phyloP scores from a whole-genome alignment of 2,329 filamentous ascomycete genomes.

The Calonectria henricotiae region DNA sequence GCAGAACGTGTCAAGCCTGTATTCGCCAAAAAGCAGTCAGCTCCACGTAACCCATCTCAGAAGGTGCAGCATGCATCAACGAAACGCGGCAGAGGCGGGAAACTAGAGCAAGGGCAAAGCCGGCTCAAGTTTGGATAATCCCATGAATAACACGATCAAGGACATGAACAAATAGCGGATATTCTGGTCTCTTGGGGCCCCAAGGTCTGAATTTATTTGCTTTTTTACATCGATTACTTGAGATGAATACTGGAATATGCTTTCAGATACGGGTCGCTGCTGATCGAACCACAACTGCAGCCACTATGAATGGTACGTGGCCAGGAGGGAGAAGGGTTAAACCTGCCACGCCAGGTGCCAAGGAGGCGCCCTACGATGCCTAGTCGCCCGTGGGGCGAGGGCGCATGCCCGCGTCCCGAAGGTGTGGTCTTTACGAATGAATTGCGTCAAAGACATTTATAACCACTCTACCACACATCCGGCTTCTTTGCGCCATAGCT shows the following conservation, averaged over 20 bases:
- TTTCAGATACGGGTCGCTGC: slow-evolving; percentile 21
- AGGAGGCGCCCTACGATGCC: slow-evolving; percentile 5
- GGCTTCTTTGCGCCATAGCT: slow-evolving; percentile 23
- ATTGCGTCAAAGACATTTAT: slow-evolving; percentile 7
- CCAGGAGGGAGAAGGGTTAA: slow-evolving; percentile 26
- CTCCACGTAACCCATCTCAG: slow-evolving; percentile 53
- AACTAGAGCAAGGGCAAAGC: slow-evolving; percentile 73
- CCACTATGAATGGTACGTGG: slow-evolving; percentile 21
- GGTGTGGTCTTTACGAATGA: not conserved
- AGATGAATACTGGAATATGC: slow-evolving; percentile 8
- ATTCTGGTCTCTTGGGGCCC: slow-evolving; percentile 14
- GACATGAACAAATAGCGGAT: slow-evolving; percentile 25
- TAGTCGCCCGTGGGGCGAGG: slow-evolving; percentile 4
- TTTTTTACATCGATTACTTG: slow-evolving; percentile 6
- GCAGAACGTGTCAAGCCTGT: slow-evolving; percentile 69
- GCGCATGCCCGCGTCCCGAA: not conserved
- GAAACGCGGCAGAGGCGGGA: slow-evolving; percentile 61
- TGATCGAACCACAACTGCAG: slow-evolving; percentile 31
- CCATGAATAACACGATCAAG: slow-evolving; percentile 22
- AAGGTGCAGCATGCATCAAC: slow-evolving; percentile 58
- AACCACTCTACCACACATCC: not conserved
- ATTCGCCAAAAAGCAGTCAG: slow-evolving; percentile 61
- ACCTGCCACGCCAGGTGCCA: slow-evolving; percentile 13
- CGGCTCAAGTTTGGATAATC: slow-evolving; percentile 73
- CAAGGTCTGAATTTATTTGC: slow-evolving; percentile 26